Base-by-base conservation (phyloP, 106 monocot species). In the Dendrobium chrysotoxum region DNA sequence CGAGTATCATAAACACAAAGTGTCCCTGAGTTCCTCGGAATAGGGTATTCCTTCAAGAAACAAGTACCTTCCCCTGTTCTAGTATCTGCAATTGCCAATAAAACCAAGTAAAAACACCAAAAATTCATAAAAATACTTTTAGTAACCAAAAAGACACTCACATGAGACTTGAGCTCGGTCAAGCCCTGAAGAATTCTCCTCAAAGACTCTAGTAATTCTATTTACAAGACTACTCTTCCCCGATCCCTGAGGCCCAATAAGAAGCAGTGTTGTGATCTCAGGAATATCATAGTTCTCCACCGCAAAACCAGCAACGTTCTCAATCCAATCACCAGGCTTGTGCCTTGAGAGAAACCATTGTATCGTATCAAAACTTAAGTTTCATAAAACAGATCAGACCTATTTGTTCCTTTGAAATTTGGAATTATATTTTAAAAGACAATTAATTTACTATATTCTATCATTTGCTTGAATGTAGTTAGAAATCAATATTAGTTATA, bases 1-100 rank as follows among this genome's bases (percentile, higher is more conserved):
- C 85, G 85, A 55, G 85, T 85, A 75, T 93, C 88, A 74, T 85
- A 93, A 45, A 90, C 9, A 72, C 93, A 93, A 38, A 93, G 84
- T 1, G 90, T 80, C 45, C 47, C 86, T 20, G 90, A 88, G 78
- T 78, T 83, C 83, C 85, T 85, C 17, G 85, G 85, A 72, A 93
- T 85, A 82, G 83, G 84, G 77, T 92, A 89, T 81, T 90, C 92
- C 68, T 86, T 84, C 57, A 92, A 72, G 83, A 80, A 90, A 30
- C 61, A 79, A 21, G 88, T 75, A 39, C 87, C 91, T n/a, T 47
- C 28, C 0, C 25, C 64, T 15, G 71, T 7, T 28, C 71, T 15
- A 35, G 35, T 1, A 71, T 71, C 71, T 71, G 71, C 71, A 38
- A 35, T 71, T 35, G 35, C 35, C 70, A 28, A 31, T 4, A 31